Base-by-base conservation (phyloP, 345 rosid genomes). In the Kernera saxatilis region DNA sequence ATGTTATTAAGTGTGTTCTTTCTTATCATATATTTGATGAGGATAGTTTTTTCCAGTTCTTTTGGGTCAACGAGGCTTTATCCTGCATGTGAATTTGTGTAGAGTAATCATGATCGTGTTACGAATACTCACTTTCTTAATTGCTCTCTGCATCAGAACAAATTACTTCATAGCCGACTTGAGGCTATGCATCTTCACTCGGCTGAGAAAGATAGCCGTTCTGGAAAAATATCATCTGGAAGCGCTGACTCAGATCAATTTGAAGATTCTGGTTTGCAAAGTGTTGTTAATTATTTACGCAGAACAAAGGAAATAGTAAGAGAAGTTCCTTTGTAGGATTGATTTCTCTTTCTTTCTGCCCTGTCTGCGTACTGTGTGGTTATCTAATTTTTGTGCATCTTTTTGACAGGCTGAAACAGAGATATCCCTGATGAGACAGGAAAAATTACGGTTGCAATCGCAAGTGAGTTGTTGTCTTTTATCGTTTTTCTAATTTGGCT, bases 401-500 rank as follows among this genome's bases (percentile, higher is more conserved):
- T 43, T 70, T 74, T 69, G 37, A 56, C 90, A 94, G 99, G 90
- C 95, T 18, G 96, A 94, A 79, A 94, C 95, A 21, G 98, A 94
- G 82, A 88, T 87, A 69, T 88, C 97, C 36, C 82, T 94, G 82
- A 59, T 94, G 75, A 94, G 82, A 70, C 97, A 92, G 76, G 99
- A 94, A 79, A 94, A 88, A 78, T 76, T 84, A 68, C 88, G 98
- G 30, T 65, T 94, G 84, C 96, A 91, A 74, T 84, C 93, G 30
- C 96, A 91, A 74, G 99, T 91, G 80, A 35, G 87, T 82, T 45
- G 27, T 55, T 68, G 13, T 13, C 10, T 66, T 29, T 14, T 37
- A 25, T 63, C 26, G 15, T 57, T 33, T 46, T 9, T 44, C 44
- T n/a, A 14, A 48, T 57, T 18, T 44, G 25, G 40, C 57, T 30